Percentiles rank a stretch among this genome's conserved stretches.
These are phyloP conservation scores for Trypanosoma lewisi DNA, from an alignment of 208 protist species.

Conservation along the genomic window DNA sequence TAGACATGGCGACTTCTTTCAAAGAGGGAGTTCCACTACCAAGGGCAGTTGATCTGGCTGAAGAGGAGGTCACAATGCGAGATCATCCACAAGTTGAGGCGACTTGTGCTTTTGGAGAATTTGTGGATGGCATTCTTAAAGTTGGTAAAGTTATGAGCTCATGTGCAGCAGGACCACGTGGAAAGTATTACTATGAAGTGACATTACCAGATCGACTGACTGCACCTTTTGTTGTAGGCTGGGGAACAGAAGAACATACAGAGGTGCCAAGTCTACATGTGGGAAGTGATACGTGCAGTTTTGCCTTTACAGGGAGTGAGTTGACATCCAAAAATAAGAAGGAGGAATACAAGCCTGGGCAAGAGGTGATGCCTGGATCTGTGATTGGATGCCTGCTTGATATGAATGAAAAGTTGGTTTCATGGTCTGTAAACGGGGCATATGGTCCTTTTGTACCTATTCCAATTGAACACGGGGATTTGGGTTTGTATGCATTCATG, in stretches of 20 bases:
- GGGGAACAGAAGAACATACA: conserved; percentile 75
- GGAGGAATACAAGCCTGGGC: conserved; percentile 80
- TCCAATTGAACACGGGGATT: conserved; percentile 42
- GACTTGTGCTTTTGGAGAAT: conserved; percentile 81
- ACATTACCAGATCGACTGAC: conserved; percentile 67
- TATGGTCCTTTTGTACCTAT: conserved; percentile 74
- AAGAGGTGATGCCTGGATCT: conserved; percentile 40
- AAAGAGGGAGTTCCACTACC: conserved; percentile 50
- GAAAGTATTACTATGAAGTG: conserved; percentile 89
- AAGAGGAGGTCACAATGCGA: conserved; percentile 24
- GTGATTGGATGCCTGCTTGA: conserved; percentile 87
- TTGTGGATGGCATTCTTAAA: conserved; percentile 59
- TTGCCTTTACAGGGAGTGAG: conserved; percentile 82
- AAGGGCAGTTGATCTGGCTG: conserved; percentile 47
- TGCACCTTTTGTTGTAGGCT: conserved; percentile 80
- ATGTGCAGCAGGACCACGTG: conserved; percentile 26
- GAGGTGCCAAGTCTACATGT: conserved; percentile 86
- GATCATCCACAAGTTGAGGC: conserved; percentile 32
- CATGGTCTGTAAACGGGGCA: conserved; percentile 85
- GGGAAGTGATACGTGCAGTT: conserved; percentile 81
- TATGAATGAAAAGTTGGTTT: conserved; percentile 65
- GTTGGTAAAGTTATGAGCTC: conserved; percentile 87
- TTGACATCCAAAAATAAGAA: conserved; percentile 59
- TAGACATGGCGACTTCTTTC: conserved; percentile 70
- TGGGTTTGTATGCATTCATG: conserved; percentile 64